Evolutionary conservation across 345 rosid species (phyloP).

Genomic region (Diplotaxis tenuifolia): DNA sequence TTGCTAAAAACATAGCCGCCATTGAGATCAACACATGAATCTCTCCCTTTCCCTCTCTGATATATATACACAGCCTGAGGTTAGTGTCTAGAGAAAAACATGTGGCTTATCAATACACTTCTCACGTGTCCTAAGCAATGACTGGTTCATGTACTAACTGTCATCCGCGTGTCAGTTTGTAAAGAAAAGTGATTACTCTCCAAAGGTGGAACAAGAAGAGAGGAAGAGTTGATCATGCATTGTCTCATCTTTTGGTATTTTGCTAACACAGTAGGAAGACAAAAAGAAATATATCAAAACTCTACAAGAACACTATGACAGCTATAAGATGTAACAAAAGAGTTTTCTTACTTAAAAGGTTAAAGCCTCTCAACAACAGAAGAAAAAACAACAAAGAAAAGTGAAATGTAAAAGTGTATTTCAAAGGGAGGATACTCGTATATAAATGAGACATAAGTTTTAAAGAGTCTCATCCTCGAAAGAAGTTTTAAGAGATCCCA

Average conservation of each 20-base stretch:
- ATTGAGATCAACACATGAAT: neutral
- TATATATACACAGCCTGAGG: neutral
- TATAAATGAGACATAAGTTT: conserved; percentile 26
- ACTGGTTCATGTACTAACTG: neutral
- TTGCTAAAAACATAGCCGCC: neutral
- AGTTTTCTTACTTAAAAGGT: conserved; percentile 23
- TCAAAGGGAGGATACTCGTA: conserved; percentile 23
- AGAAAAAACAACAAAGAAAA: conserved; percentile 20
- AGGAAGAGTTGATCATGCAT: neutral
- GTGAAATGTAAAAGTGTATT: conserved; percentile 30
- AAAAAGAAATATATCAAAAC: neutral
- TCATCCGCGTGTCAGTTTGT: neutral
- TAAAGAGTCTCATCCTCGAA: conserved; percentile 17
- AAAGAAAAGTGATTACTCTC: neutral
- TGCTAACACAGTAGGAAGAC: neutral
- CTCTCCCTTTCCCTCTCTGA: neutral
- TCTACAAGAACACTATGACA: neutral
- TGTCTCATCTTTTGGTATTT: neutral
- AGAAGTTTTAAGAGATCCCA: conserved; percentile 20
- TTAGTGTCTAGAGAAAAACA: neutral
- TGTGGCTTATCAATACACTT: neutral
- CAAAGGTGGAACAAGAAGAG: neutral
- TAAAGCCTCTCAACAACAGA: conserved; percentile 27
- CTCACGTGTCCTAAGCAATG: neutral
- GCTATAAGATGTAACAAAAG: conserved; percentile 21